phyloP scores from a whole-genome alignment of 495 filamentous ascomycete species.

The Aspergillus bridgeri region DNA sequence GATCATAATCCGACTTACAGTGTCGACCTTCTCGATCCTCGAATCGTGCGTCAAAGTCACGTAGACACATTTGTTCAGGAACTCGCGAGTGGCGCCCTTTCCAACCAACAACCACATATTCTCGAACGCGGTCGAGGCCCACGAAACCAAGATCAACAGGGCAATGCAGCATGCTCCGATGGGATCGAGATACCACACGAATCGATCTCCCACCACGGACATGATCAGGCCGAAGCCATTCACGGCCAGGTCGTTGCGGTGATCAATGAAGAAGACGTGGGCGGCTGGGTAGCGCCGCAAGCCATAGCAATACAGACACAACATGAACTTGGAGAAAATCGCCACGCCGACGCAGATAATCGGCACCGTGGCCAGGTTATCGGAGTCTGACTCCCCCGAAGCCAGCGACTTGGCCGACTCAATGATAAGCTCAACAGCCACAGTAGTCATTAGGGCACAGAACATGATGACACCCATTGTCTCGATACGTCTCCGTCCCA shows the following conservation, averaged over 20 bases:
- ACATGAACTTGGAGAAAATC: conserved; percentile 29
- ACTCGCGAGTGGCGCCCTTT: conserved; percentile 51
- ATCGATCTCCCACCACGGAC: conserved; percentile 49
- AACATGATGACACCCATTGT: conserved; percentile 58
- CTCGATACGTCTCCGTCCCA: conserved; percentile 53
- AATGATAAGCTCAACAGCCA: conserved; percentile 51
- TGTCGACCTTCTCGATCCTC: conserved; percentile 52
- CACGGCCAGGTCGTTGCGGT: conserved; percentile 55
- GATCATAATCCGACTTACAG: conserved; percentile 16
- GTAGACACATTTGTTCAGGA: conserved; percentile 56
- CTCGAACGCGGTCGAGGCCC: conserved; percentile 53
- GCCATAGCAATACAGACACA: conserved; percentile 51
- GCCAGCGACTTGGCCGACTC: conserved; percentile 48
- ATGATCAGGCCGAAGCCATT: conserved; percentile 54
- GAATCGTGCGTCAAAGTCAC: conserved; percentile 53
- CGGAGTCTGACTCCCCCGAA: conserved; percentile 31
- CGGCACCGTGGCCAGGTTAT: conserved; percentile 46
- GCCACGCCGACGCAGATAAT: conserved; percentile 50
- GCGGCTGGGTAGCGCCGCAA: conserved; percentile 52
- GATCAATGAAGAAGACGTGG: conserved; percentile 53
- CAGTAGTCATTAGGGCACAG: conserved; percentile 56
- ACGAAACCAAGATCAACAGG: conserved; percentile 52
- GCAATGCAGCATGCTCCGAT: conserved; percentile 54
- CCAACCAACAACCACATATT: conserved; percentile 55
- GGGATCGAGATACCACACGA: conserved; percentile 55